Evolutionary conservation across 2,329 filamentous ascomycete species (phyloP).

Genomic region (Aspergillus jensenii): DNA sequence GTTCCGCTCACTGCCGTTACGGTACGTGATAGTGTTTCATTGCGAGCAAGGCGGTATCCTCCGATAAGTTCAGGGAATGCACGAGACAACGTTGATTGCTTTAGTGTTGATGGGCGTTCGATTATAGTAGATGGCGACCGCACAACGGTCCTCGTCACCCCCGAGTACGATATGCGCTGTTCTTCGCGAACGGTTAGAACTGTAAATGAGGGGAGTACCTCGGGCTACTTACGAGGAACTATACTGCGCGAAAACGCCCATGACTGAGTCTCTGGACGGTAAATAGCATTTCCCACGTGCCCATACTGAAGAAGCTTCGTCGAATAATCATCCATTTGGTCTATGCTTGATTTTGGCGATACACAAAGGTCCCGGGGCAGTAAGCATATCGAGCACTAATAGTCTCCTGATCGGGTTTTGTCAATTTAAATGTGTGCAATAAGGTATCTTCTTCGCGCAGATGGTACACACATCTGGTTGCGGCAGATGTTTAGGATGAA

Average conservation of each 20-base stretch:
- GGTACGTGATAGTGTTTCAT: constrained; percentile 34
- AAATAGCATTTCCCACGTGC: constrained; percentile 55
- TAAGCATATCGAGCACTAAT: constrained; percentile 30
- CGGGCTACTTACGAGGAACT: constrained; percentile 24
- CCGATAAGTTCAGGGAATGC: constrained; percentile 38
- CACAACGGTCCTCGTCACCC: constrained; percentile 29
- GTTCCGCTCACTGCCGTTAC: constrained; percentile 27
- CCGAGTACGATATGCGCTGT: constrained; percentile 29
- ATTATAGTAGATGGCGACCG: constrained; percentile 20
- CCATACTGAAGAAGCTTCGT: constrained; percentile 56
- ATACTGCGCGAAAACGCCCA: constrained; percentile 52
- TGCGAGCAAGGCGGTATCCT: constrained; percentile 28
- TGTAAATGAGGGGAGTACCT: neutral
- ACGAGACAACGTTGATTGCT: constrained; percentile 26
- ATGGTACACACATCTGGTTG: neutral
- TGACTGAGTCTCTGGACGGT: constrained; percentile 45
- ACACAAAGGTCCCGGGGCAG: constrained; percentile 21
- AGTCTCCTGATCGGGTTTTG: constrained; percentile 1
- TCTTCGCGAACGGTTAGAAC: constrained; percentile 16
- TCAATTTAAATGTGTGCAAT: neutral
- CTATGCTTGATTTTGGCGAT: constrained; percentile 35
- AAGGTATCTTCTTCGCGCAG: neutral
- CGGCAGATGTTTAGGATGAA: constrained; percentile 4
- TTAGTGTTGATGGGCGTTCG: constrained; percentile 18
- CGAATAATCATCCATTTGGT: constrained; percentile 58